Conservation (phyloP, 2,329 filamentous ascomycete genomes). For the Neonectria punicea region DNA sequence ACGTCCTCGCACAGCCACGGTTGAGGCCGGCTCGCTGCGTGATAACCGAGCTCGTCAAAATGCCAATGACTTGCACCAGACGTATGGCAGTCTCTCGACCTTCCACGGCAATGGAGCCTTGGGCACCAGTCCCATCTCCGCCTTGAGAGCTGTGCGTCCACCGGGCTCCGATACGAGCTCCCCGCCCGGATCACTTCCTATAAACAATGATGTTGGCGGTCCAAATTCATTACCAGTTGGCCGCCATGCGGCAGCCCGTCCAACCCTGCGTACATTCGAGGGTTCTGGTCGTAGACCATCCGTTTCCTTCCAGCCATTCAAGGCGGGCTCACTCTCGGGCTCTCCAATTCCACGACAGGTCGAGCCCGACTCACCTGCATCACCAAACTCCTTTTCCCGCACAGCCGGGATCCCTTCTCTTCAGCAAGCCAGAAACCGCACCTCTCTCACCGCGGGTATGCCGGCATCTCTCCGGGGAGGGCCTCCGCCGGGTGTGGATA, state of each 20-base stretch:
- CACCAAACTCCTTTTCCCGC: slow-evolving; percentile 63
- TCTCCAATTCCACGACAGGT: slow-evolving; percentile 72
- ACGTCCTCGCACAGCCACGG: slow-evolving; percentile 48
- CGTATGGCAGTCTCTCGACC: slow-evolving; percentile 89
- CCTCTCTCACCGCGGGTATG: slow-evolving; percentile 79
- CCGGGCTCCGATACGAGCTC: slow-evolving; percentile 72
- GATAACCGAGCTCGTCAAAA: slow-evolving; percentile 62
- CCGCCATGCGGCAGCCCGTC: slow-evolving; percentile 46
- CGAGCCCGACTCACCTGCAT: slow-evolving; percentile 64
- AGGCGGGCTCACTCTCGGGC: slow-evolving; percentile 92
- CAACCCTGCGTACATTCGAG: slow-evolving; percentile 60
- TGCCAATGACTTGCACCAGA: slow-evolving; percentile 74
- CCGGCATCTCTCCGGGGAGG: slow-evolving; percentile 77
- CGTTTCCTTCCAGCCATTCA: slow-evolving; percentile 94
- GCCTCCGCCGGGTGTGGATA: slow-evolving; percentile 69
- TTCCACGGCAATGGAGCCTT: slow-evolving; percentile 83
- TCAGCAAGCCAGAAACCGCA: slow-evolving; percentile 71
- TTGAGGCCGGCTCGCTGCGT: slow-evolving; percentile 80
- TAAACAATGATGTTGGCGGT: slow-evolving; percentile 56
- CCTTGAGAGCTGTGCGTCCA: slow-evolving; percentile 75
- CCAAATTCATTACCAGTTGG: slow-evolving; percentile 65
- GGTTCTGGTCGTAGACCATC: slow-evolving; percentile 76
- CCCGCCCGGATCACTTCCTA: slow-evolving; percentile 62
- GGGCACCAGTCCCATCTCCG: slow-evolving; percentile 88
- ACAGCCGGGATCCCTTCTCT: slow-evolving; percentile 60